A percentile compares a stretch with the other conserved stretches of the same genome.
These are phyloP conservation scores for Kwoniella mangroviensis DNA, from an alignment of 768 basidiomycete species.

Conservation along the genomic window DNA sequence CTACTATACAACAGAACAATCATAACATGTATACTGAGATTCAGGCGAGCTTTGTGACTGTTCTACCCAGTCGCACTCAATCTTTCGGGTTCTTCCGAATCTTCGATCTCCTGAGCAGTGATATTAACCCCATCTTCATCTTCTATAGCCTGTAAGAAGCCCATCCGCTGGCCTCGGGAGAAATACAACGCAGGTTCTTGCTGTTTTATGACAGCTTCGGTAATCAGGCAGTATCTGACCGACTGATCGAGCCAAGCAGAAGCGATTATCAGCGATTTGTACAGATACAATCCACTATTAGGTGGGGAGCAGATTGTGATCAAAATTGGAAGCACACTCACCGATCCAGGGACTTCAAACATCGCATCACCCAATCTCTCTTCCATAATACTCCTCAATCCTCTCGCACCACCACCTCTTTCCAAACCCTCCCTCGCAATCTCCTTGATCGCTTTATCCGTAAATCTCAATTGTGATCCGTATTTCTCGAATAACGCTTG, in stretches of 20 bases:
- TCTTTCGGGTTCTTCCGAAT: conserved; percentile 23
- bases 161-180: conserved; percentile 59
- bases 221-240: conserved; percentile 80
- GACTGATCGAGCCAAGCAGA: conserved; percentile 60
- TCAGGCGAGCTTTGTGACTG: neutral
- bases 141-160: conserved; percentile 46
- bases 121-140: conserved; percentile 40
- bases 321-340: conserved; percentile 21
- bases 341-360: conserved; percentile 64
- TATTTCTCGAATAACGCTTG: conserved; percentile 80
- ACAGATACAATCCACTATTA: neutral
- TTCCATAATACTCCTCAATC: conserved; percentile 89
- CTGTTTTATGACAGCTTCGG: conserved; percentile 71
- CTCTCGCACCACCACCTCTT: conserved; percentile 87
- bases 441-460: conserved; percentile 75
- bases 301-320: neutral
- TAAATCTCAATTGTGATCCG: conserved; percentile 84
- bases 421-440: conserved; percentile 78
- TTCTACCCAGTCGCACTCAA: conserved; percentile 28
- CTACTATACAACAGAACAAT: neutral
- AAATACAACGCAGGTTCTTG: conserved; percentile 73
- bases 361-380: conserved; percentile 80
- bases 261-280: neutral
- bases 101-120: conserved; percentile 20
- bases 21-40: neutral